Base-by-base conservation (phyloP, 176 grass and related monocot genomes). In the Triticum aestivum region DNA sequence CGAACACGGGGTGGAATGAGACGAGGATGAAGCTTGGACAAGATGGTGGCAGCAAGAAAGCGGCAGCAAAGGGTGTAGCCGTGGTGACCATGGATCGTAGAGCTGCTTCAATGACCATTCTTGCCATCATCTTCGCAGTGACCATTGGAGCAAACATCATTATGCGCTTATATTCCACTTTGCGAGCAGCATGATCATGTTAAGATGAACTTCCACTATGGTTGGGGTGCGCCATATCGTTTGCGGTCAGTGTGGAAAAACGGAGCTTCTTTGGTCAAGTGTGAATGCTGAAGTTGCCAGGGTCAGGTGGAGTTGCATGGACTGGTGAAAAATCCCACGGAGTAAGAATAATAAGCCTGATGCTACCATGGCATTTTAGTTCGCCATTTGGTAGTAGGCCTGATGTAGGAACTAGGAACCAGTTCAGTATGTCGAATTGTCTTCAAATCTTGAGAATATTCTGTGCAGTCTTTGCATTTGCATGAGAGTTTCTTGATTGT, bases 41-140 rank as follows among this genome's bases (percentile, higher is more conserved):
- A 62, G 85, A 91, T 61, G 3, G 32, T 12, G 15, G 14, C 77
- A 81, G 70, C 26, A 79, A 47, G 74, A 35, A 8, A 39, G 65
- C 20, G 30, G 75, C 37, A 27, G 13, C n/a, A 56, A 45, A 42
- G 9, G 79, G 79, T 70, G 88, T 12, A 41, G 70, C 23, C 13
- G 4, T 76, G 18, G 38, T 41, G 70, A 51, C 77, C 21, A 77
- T 69, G 69, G 77, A 84, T 24, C 69, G 51, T 15, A 88, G 77
- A 54, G 29, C 45, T 13, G 13, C 17, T 81, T 80, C 49, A 21
- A 30, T 88, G 62, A 18, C 63, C 61, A 17, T 85, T 88, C 35
- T 91, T 37, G 89, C 81, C 49, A 77, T 91, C 3, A 81, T 91
- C 41, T 64, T 85, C 6, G 86, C 51, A 18, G 7, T 91, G 70